Evolutionary conservation across 2,329 filamentous ascomycete genomes (phyloP), one percentile per base, ranked within the genome.

Genomic region (Botrytis cinerea): DNA sequence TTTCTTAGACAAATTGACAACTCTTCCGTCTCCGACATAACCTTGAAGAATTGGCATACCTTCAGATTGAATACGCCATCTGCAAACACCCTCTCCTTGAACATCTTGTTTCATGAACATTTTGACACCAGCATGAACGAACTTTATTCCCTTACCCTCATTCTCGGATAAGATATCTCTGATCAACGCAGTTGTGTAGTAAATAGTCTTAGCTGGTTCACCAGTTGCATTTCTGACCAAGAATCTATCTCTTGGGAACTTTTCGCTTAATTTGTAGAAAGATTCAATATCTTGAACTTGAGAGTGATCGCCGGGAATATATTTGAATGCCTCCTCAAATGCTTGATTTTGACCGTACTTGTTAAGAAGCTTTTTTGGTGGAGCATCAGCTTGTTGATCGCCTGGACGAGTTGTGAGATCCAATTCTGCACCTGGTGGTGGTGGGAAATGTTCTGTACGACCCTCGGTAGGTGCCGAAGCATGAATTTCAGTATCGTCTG

Each of bases 101-200:
- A 93, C 92, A 80, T 98, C 94, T 82, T 98, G 95, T 85, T 97
- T 97, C 86, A 98, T 96, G 82, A 97, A 99, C 94, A 98, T 98
- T 84, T 97, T 97, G 48, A 99, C 95, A 76, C 96, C 96, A 69
- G 92, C 95, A 83, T 99, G 96, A 68, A 99, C 93, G 81, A 99
- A 97, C 82, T 96, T 97, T 83, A 98, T 91, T 63, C 94, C 94
- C 43, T 92, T 91, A 61, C 94, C 93, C 82, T 98, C 94, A 81
- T 99, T 99, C 80, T 92, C 88, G 6, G 87, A 89, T 5, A 99
- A 87, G 71, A 99, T 96, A 76, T 95, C 92, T 46, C 94, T 92
- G 35, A 94, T 92, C 20, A 98, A 87, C 7, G 89, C 88, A 51
- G 92, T 95, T 18, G 94, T 97, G 86, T 98, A 99, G 87, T 99